Conservation (phyloP, 139 green algal genomes). For the Chlorella ohadii region DNA sequence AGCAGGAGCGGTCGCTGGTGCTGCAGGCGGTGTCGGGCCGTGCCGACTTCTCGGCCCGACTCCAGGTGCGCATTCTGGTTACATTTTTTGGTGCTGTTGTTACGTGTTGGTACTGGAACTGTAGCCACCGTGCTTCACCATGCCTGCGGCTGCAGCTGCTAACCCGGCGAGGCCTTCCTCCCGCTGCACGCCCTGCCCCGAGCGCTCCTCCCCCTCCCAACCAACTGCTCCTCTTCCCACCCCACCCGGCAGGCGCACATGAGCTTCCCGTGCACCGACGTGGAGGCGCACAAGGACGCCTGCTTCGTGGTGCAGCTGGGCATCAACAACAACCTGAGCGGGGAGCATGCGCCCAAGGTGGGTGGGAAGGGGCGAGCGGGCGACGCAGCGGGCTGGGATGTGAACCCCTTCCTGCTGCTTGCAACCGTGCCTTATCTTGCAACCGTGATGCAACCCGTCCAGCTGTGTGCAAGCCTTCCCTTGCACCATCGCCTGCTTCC, state of each 20-base stretch:
- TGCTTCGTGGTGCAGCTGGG: slow-evolving; percentile 40
- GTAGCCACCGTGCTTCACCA: too few species aligned
- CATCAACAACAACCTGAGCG: slow-evolving; percentile 43
- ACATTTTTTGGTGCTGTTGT: too few species aligned
- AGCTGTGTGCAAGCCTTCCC: too few species aligned
- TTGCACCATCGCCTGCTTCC: too few species aligned
- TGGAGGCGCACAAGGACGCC: slow-evolving; percentile 41
- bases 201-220: too few species aligned
- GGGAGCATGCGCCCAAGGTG: slow-evolving; percentile 41
- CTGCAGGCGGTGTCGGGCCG: slow-evolving; percentile 44
- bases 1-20: slow-evolving; percentile 53
- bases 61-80: neutral
- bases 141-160: too few species aligned
- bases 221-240: too few species aligned
- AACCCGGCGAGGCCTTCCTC: too few species aligned
- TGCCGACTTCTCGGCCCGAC: slow-evolving; percentile 43
- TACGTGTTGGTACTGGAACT: too few species aligned
- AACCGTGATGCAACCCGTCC: too few species aligned
- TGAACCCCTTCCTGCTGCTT: too few species aligned
- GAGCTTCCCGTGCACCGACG: slow-evolving; percentile 76
- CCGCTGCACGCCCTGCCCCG: too few species aligned
- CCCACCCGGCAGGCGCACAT: slow-evolving; percentile 78
- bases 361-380: neutral
- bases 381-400: neutral
- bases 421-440: neutral